These are phyloP conservation scores for Plectranthus barbatus DNA, from an alignment of 257 asterid species.

Conservation along the genomic window DNA sequence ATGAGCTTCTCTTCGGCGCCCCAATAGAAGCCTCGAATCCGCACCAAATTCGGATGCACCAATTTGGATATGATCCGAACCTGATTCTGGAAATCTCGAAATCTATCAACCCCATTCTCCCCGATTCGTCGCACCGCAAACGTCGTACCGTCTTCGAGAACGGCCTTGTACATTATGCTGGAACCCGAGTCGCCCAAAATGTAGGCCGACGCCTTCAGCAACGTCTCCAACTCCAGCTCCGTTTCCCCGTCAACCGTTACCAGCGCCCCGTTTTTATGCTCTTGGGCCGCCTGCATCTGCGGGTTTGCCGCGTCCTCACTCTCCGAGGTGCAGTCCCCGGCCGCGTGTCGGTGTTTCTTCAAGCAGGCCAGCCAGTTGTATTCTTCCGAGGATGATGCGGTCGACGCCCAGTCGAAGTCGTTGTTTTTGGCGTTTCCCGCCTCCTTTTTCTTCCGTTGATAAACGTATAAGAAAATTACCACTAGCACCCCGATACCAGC, in stretches of 20 bases:
- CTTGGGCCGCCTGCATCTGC: constrained; percentile 15
- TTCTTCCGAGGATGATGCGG: constrained; percentile 49
- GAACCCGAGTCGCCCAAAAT: constrained; percentile 83
- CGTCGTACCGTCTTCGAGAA: constrained; percentile 67
- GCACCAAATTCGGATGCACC: constrained; percentile 77
- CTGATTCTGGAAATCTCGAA: constrained; percentile 73
- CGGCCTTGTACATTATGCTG: constrained; percentile 87
- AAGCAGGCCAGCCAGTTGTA: constrained; percentile 69
- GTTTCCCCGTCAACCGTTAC: constrained; percentile 77
- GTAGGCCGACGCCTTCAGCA: constrained; percentile 80
- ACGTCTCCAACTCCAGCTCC: constrained; percentile 66
- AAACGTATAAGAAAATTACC: constrained; percentile 39
- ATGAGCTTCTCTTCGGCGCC: constrained; percentile 76
- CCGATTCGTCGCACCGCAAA: constrained; percentile 80
- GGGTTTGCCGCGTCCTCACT: constrained; percentile 16
- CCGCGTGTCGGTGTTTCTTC: constrained; percentile 37
- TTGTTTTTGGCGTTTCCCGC: constrained; percentile 29
- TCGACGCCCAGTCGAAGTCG: constrained; percentile 82
- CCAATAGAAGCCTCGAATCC: constrained; percentile 84
- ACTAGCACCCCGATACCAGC: constrained; percentile 55
- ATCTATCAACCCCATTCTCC: constrained; percentile 62
- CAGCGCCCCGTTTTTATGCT: constrained; percentile 44
- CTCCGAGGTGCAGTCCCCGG: constrained; percentile 21
- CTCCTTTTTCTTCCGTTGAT: constrained; percentile 37
- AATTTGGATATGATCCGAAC: constrained; percentile 52